A percentile compares a stretch with the other conserved stretches of the same genome.
Evolutionary conservation across 306 rosid genomes (phyloP).

Genomic region (Erythrophleum fordii): DNA sequence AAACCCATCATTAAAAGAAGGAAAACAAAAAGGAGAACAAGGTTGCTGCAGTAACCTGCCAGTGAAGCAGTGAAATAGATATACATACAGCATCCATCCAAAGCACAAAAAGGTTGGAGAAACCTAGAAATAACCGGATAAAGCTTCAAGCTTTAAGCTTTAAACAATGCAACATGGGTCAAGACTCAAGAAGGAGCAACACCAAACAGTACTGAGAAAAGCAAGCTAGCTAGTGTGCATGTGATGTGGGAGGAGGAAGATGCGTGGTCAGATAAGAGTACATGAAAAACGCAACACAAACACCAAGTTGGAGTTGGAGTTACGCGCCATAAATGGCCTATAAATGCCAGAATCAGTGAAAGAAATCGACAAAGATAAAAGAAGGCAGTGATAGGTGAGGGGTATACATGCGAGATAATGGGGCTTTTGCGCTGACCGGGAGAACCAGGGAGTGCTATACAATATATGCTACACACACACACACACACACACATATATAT

Average conservation of each 20-base stretch:
- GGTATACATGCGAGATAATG: conserved; percentile 38
- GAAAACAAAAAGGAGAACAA: conserved; percentile 33
- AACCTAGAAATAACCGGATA: conserved; percentile 43
- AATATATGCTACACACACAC: no score
- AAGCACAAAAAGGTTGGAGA: conserved; percentile 29
- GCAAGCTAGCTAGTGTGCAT: conserved; percentile 5
- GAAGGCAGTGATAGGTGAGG: conserved; percentile 26
- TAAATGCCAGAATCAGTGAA: conserved; percentile 17
- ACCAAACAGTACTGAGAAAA: not conserved
- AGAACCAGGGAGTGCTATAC: not conserved
- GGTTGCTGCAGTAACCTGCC: conserved; percentile 18
- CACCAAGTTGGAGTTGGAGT: not conserved
- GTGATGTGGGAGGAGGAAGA: conserved; percentile 18
- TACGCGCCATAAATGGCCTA: conserved; percentile 44
- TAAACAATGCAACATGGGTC: conserved; percentile 27
- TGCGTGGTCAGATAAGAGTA: conserved; percentile 19
- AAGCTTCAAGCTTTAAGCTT: conserved; percentile 9
- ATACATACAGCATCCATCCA: conserved; percentile 1
- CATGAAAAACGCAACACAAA: not conserved
- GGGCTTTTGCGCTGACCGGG: conserved; percentile 35
- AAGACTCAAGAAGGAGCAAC: conserved; percentile 17
- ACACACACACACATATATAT: no score
- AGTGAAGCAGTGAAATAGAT: not conserved
- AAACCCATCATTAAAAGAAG: conserved; percentile 50
- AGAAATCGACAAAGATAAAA: conserved; percentile 7